Evolutionary conservation across 306 rosid genomes (phyloP), one percentile per base, ranked within the genome.

Genomic region (Alnus glutinosa): DNA sequence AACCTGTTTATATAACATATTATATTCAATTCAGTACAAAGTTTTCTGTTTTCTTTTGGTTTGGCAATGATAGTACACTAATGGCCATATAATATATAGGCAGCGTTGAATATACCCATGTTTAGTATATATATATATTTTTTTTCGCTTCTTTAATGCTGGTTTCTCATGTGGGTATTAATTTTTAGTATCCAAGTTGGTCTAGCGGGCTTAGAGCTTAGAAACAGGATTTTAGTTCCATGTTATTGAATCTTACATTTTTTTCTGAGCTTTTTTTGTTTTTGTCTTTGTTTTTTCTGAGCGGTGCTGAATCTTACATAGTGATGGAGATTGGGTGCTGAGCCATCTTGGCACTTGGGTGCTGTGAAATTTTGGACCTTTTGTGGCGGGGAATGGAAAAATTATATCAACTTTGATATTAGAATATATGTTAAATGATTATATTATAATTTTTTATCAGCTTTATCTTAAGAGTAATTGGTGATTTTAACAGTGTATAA

Each of bases 151-250:
- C 49, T 18, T 42, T 9, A 28, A 28, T 67, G 28, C 32, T 42
- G 44, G 34, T 67, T 67, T 64, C 73, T 78, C 79, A 75, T 72
- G 79, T 78, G 79, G 66, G 82, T 73, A 73, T 83, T 80, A 48
- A 62, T 59, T 84, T 69, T 73, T 51, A 50, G 75, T 44, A 68
- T 77, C 77, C 80, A 84, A 42, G 73, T 54, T 70, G 78, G 34
- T 70, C 67, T 36, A 80, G 66, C 62, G 55, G 16, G 52, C 14
- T 49, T 3, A 46, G 49, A 46, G 51, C 44, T 39, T 39, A 48
- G 12, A 48, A 48, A 48, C 4, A 9, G 9, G 78, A 44, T 48
- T 61, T 70, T 75, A 15, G 34, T 39, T 19, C 70, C 12, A 37
- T 49, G 3, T n/a, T 34, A 18, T 36, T 9, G 48, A 37, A 67